These are phyloP conservation scores for Fusarium xyrophilum DNA, from an alignment of 2,329 filamentous ascomycete species.

Conservation along the genomic window DNA sequence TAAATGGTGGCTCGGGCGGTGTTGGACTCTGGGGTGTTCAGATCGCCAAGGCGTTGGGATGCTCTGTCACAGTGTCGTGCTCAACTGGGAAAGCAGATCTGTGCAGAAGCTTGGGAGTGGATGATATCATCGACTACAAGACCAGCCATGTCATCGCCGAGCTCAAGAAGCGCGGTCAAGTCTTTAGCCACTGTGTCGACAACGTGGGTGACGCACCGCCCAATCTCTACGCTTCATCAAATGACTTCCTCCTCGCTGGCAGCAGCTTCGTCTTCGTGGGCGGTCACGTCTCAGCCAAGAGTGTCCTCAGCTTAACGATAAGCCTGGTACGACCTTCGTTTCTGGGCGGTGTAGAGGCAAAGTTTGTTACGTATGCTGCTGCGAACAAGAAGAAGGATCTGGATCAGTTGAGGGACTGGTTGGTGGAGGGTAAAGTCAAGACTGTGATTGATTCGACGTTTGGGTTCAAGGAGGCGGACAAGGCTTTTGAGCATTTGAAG, in stretches of 20 bases:
- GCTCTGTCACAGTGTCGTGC: constrained; percentile 66
- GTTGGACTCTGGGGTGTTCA: constrained; percentile 68
- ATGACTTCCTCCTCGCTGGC: constrained; percentile 56
- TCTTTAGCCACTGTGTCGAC: constrained; percentile 63
- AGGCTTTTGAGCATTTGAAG: constrained; percentile 66
- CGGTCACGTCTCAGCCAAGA: constrained; percentile 44
- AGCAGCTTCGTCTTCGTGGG: constrained; percentile 62
- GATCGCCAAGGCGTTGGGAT: constrained; percentile 67
- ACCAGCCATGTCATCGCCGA: constrained; percentile 54
- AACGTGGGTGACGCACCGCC: constrained; percentile 60
- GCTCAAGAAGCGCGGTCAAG: constrained; percentile 55
- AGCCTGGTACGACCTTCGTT: constrained; percentile 45
- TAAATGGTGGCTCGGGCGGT: constrained; percentile 71
- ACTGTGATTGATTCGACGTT: constrained; percentile 62
- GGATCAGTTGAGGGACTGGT: constrained; percentile 59
- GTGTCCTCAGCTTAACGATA: constrained; percentile 34
- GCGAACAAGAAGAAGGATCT: constrained; percentile 56
- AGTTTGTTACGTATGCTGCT: constrained; percentile 50
- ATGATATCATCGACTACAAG: constrained; percentile 70
- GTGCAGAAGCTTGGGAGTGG: constrained; percentile 66
- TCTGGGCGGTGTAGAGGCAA: constrained; percentile 51
- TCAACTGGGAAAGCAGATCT: constrained; percentile 65
- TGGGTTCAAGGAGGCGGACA: constrained; percentile 61
- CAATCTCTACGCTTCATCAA: constrained; percentile 60
- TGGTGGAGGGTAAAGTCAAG: constrained; percentile 64